A percentile compares a stretch with the other conserved stretches of the same genome.
Conservation (phyloP, 345 rosid species). For the sweet orange (Citrus sinensis) region DNA sequence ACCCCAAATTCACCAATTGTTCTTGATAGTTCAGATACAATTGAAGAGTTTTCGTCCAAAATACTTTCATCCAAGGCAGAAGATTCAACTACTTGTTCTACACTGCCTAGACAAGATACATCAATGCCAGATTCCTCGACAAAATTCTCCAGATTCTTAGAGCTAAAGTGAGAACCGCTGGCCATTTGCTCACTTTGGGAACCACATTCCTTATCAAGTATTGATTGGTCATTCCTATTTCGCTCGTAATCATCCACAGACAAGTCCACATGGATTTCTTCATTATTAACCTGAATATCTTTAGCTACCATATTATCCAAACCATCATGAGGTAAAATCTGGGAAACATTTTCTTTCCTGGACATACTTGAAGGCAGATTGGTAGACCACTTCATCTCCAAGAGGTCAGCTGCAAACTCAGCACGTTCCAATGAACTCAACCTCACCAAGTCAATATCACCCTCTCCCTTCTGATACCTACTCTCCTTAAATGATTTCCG, state of each 20-base stretch:
- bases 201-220: constrained; percentile 17
- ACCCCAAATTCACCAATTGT: constrained; percentile 12
- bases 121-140: constrained; percentile 24
- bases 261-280: constrained; percentile 5
- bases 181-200: constrained; percentile 14
- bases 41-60: constrained; percentile 24
- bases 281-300: constrained; percentile 16
- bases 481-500: constrained; percentile 45
- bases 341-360: constrained; percentile 31
- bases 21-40: constrained; percentile 20
- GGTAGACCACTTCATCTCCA: constrained; percentile 91
- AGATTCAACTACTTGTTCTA: constrained; percentile 27
- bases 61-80: constrained; percentile 19
- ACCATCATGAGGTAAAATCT: constrained; percentile 16
- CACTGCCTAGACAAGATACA: constrained; percentile 12
- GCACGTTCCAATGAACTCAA: constrained; percentile 69
- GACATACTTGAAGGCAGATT: constrained; percentile 43
- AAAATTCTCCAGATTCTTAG: constrained; percentile 17
- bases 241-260: constrained; percentile 17
- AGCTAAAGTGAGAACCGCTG: constrained; percentile 16
- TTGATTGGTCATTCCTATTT: constrained; percentile 9
- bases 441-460: constrained; percentile 30
- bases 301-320: constrained; percentile 12
- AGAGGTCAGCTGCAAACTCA: constrained; percentile 78
- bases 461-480: constrained; percentile 28